Evolutionary conservation across 805 yeast species (phyloP).

Genomic region (Hanseniaspora taiwanica): DNA sequence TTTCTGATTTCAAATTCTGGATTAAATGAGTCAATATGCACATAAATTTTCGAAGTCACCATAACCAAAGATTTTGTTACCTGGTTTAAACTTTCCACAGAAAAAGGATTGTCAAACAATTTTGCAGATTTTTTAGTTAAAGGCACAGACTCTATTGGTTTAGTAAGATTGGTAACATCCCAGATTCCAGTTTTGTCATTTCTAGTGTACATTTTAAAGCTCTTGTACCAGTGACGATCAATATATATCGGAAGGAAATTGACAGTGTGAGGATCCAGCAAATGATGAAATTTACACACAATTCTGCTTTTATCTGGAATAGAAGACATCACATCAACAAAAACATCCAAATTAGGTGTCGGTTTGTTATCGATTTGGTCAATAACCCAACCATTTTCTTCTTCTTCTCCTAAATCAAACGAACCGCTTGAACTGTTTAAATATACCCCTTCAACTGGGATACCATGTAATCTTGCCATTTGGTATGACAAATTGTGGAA

Average conservation of each 20-base stretch:
- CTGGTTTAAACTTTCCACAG: constrained; percentile 36
- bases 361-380: constrained; percentile 66
- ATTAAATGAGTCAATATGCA: constrained; percentile 65
- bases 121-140: constrained; percentile 49
- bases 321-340: constrained; percentile 61
- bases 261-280: constrained; percentile 69
- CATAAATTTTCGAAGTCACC: constrained; percentile 50
- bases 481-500: constrained; percentile 82
- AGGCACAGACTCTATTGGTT: constrained; percentile 43
- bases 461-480: constrained; percentile 70
- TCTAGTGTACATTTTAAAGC: constrained; percentile 58
- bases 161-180: constrained; percentile 38
- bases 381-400: constrained; percentile 65
- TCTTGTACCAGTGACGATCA: constrained; percentile 76
- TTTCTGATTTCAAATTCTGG: constrained; percentile 31
- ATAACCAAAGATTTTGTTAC: constrained; percentile 59
- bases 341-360: constrained; percentile 61
- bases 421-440: constrained; percentile 68
- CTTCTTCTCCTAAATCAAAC: constrained; percentile 45
- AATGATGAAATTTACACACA: constrained; percentile 57
- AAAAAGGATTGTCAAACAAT: constrained; percentile 56
- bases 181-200: constrained; percentile 43
- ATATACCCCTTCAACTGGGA: constrained; percentile 78
- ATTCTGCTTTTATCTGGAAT: constrained; percentile 71
- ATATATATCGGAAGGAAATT: constrained; percentile 51